phyloP scores from a whole-genome alignment of 129 eudicot genomes.

The Helichrysum umbraculigerum region DNA sequence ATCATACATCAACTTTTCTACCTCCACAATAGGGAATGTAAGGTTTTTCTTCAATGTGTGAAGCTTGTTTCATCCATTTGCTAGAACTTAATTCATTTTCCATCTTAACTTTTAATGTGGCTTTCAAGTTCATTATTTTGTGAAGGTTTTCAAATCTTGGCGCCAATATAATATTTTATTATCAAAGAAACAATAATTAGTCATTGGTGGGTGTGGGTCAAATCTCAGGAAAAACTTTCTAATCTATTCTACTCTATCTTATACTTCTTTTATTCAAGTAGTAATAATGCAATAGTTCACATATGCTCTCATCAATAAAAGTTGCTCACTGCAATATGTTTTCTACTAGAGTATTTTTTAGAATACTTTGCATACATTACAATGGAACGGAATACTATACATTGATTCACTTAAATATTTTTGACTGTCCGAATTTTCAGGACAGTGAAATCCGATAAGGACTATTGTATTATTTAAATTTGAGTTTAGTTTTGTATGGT shows the following conservation, averaged over 20 bases:
- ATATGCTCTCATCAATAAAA: neutral
- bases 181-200: no score
- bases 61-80: neutral
- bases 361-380: neutral
- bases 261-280: neutral
- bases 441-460: neutral
- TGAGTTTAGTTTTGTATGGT: neutral
- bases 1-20: neutral
- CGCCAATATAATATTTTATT: neutral
- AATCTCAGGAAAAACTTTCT: no score
- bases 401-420: neutral
- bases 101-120: neutral
- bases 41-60: neutral
- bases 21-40: neutral
- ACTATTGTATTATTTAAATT: neutral
- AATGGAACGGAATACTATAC: neutral
- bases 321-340: neutral
- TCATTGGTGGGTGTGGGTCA: no score
- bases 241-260: no score
- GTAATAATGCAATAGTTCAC: neutral
- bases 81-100: neutral
- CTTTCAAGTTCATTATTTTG: neutral
- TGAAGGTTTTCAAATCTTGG: neutral
- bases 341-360: neutral
- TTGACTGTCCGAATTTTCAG: neutral